A percentile compares a stretch with the other conserved stretches of the same genome.
phyloP scores from a whole-genome alignment of 345 rosid genomes.

The Arabidopsis suecica region DNA sequence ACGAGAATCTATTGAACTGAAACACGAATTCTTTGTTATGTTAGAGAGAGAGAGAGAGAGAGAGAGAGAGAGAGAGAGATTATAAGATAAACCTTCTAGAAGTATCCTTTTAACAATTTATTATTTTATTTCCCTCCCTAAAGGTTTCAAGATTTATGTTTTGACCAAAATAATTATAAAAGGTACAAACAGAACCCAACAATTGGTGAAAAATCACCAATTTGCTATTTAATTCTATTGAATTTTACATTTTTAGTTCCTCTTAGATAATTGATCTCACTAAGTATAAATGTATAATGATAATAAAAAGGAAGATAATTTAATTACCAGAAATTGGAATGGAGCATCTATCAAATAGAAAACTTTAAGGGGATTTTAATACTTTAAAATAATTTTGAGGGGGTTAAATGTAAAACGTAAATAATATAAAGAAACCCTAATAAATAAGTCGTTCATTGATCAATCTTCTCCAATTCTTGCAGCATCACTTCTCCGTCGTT shows the following conservation, averaged over 20 bases:
- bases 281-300: background rate
- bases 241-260: background rate
- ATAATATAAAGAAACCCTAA: slow-evolving; percentile 19
- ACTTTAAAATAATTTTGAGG: background rate
- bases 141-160: background rate
- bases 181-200: background rate
- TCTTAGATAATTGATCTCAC: background rate
- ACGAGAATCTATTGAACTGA: background rate
- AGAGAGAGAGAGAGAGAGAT: background rate
- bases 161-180: background rate
- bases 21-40: background rate
- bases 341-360: background rate
- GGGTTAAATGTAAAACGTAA: background rate
- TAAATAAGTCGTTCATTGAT: background rate
- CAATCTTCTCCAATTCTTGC: background rate
- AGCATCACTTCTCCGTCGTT: slow-evolving; percentile 5
- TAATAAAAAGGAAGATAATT: background rate
- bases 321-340: background rate
- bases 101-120: background rate
- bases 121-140: background rate
- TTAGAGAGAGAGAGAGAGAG: background rate
- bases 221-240: background rate
- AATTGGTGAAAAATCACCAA: background rate
- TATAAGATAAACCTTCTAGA: slow-evolving; percentile 8
- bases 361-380: background rate